Base-by-base conservation (phyloP, 2,329 filamentous ascomycete genomes). In the Thielaviopsis euricoi region DNA sequence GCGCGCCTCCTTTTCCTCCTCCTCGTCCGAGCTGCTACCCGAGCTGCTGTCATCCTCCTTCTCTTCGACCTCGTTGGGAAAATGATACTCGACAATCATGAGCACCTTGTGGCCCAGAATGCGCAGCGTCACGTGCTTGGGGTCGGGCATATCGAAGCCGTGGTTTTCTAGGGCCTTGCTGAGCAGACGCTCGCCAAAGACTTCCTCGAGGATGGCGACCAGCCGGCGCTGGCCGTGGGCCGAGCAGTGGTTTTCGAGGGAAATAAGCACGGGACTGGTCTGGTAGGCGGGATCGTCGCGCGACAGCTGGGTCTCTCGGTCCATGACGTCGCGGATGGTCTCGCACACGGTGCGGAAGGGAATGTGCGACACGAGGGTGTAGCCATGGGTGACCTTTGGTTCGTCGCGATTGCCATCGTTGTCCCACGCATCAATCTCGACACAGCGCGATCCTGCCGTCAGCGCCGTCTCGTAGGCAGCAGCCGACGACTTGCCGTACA, bases 391-490 rank as follows among this genome's bases (percentile, higher is more conserved):
- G 56, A 86, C 82, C 65, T 85, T 86, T 3, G 82, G 83, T 66
- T 86, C 83, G 10, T 80, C 74, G 46, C 69, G 69, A 63, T 84
- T 67, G 9, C 81, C 76, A 43, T 76, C 72, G 53, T 83, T 74
- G 64, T 87, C 82, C 84, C 83, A 87, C 1, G 81, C 84, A 64
- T 87, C 83, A 57, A 87, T 87, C 68, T 87, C 84, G 43, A 87
- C 82, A 63, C 84, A 87, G 6, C 84, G 74, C 1, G 82, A 81
- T 1, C 83, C 84, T 0, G 81, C 78, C 29, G 69, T 71, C 17
- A 87, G 70, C 0, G 81, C 80, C 6, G 74, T 79, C 64, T 82
- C 75, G 65, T 87, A 87, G 0, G 81, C 83, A 3, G 74, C 71
- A 7, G 81, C 80, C 2, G 77, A 79, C 1, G 81, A 84, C 22